Evolutionary conservation across 2,329 filamentous ascomycete species (phyloP), one percentile per base, ranked within the genome.

Genomic region (Colletotrichum zoysiae): DNA sequence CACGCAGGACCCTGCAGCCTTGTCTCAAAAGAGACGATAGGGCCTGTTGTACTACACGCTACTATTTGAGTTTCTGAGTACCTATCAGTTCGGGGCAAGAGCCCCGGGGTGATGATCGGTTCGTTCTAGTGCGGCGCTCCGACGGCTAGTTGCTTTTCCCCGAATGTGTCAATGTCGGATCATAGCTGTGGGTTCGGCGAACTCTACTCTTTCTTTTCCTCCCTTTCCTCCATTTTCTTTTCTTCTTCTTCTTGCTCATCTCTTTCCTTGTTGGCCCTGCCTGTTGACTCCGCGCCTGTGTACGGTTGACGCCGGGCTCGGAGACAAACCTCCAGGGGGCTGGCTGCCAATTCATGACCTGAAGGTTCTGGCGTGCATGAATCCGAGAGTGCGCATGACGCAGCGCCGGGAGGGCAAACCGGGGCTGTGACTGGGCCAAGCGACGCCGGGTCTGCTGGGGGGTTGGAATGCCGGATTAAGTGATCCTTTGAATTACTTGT

Each of bases 1-100:
- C 42, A 18, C 42, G 46, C 20, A 62, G 44, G 59, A 62, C 59
- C 44, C 59, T 62, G 59, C 59, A 51, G 59, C 30, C 46, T 16
- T 11, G 16, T 46, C 12, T 9, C 11, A 5, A 26, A 20, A 26
- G 12, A 18, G n/a, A 46, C 11, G 44, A 30, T 16, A 48, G 2
- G 46, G 46, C 46, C 46, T 12, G 23, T 12, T 1, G 5, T n/a
- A 30, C n/a, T 18, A n/a, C 44, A 30, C 30, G 18, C 5, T 30
- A 16, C 11, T 5, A 26, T 51, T 51, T 23, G 35, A 18, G 8
- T 40, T 40, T 48, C 30, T 40, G 33, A 38, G 18, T 38, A 26
- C n/a, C 20, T 38, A 26, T 33, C 20, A 46, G 14, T 18, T 33
- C 26, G 30, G 12, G n/a, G 42, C 42, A 14, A 5, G 7, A 8